Evolutionary conservation across 2,329 filamentous ascomycete genomes (phyloP).

Genomic region (Decorospora gaudefroyi): DNA sequence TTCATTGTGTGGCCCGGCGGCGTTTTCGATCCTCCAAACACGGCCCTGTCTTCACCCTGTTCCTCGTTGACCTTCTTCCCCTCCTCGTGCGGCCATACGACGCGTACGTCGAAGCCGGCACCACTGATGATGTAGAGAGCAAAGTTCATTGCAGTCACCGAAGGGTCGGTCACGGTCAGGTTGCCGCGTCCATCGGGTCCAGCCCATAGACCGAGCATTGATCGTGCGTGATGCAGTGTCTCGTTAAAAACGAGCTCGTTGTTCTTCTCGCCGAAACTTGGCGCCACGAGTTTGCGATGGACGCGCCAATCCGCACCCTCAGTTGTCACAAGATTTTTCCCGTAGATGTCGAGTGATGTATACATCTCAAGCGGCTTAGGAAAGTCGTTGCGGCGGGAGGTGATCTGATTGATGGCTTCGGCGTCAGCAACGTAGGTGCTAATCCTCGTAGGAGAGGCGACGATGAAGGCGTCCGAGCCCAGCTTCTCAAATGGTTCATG

Average conservation of each 20-base stretch:
- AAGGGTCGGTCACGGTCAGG: slow-evolving; percentile 59
- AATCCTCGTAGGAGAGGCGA: slow-evolving; percentile 63
- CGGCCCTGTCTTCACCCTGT: slow-evolving; percentile 29
- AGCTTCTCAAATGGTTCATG: slow-evolving; percentile 63
- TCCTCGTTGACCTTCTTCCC: slow-evolving; percentile 44
- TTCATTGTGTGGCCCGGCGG: slow-evolving; percentile 58
- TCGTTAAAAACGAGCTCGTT: slow-evolving; percentile 69
- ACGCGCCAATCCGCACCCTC: slow-evolving; percentile 72
- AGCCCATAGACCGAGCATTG: slow-evolving; percentile 41
- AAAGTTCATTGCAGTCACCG: slow-evolving; percentile 68
- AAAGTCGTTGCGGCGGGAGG: slow-evolving; percentile 69
- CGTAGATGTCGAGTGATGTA: slow-evolving; percentile 65
- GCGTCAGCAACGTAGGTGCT: slow-evolving; percentile 65
- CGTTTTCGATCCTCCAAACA: slow-evolving; percentile 41
- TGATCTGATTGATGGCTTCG: slow-evolving; percentile 68
- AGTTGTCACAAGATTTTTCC: slow-evolving; percentile 71
- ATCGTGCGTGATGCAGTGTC: slow-evolving; percentile 63
- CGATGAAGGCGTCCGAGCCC: slow-evolving; percentile 65
- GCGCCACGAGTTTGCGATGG: slow-evolving; percentile 72
- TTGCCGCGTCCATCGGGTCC: slow-evolving; percentile 30
- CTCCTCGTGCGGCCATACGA: slow-evolving; percentile 63
- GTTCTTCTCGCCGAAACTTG: slow-evolving; percentile 77
- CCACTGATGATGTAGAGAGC: slow-evolving; percentile 65
- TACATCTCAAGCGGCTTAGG: slow-evolving; percentile 69
- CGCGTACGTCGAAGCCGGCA: slow-evolving; percentile 70